These are phyloP conservation scores for Geranomyces variabilis DNA, from an alignment of 192 early-diverging fungal genomes.

Conservation along the genomic window DNA sequence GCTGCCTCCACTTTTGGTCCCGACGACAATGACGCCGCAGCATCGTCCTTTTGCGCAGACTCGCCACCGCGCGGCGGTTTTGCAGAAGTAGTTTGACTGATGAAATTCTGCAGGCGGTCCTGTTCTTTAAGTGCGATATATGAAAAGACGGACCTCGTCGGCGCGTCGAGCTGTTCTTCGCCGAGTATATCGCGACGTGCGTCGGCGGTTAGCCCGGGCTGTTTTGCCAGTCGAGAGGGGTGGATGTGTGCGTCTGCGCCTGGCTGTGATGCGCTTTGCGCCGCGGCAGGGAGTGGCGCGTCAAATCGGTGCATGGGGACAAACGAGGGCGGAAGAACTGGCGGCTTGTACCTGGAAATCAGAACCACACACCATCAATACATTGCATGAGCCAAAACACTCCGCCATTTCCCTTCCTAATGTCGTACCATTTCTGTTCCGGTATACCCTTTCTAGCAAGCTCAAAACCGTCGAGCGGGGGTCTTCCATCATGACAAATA, in stretches of 20 bases:
- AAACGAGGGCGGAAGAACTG: slow-evolving; percentile 43
- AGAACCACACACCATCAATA: no score
- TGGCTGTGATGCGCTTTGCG: not conserved
- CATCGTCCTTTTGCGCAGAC: not conserved
- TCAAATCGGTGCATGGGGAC: slow-evolving; percentile 33
- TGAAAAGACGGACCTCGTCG: slow-evolving; percentile 72
- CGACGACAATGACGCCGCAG: not conserved
- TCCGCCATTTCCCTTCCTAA: no score
- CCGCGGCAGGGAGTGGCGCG: not conserved
- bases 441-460: slow-evolving; percentile 43
- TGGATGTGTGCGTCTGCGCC: slow-evolving; percentile 2
- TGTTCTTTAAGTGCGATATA: slow-evolving; percentile 70
- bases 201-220: slow-evolving; percentile 44
- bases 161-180: slow-evolving; percentile 67
- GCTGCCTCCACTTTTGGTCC: slow-evolving; percentile 60
- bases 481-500: slow-evolving; percentile 56
- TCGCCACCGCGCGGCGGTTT: slow-evolving; percentile 29
- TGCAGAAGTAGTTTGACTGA: slow-evolving; percentile 29
- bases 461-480: slow-evolving; percentile 57
- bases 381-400: no score
- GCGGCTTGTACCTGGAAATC: slow-evolving; percentile 39
- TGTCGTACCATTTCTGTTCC: slow-evolving; percentile 50
- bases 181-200: slow-evolving; percentile 69
- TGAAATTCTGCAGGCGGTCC: slow-evolving; percentile 58
- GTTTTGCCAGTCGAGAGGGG: slow-evolving; percentile 6